Base-by-base conservation (phyloP, 139 green algal genomes). In the Astrephomene gubernaculifera region DNA sequence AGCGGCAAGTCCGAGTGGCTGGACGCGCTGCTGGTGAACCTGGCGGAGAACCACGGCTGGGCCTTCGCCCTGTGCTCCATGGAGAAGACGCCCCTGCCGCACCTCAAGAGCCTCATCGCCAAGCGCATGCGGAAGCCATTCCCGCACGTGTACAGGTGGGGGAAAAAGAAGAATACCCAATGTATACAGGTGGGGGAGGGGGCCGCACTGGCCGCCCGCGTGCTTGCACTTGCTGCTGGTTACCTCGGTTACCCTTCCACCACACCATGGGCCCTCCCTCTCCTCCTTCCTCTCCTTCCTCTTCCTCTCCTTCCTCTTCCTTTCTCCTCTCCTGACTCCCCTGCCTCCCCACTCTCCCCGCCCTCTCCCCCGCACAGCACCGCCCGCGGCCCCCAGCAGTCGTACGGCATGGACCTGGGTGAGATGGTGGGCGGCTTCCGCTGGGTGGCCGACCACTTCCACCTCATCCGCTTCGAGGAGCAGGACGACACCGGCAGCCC, bases 1-100 rank as follows among this genome's bases (percentile, higher is more conserved):
- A 95, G 89, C n/a, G 97, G 97, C 78, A 99, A 99, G 91, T 94
- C 83, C 70, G 97, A 99, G 87, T 99, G 95, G 95, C 91, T 99
- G n/a, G 97, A 99, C 83, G 96, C 97, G 33, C 91, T 99, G 71
- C 74, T 96, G 45, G 91, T 91, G 74, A 99, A 99, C 90, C 91
- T 99, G 60, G 89, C 94, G 2, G 74, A 92, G 31, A 54, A 89
- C 31, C 84, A 97, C 57, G 94, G 94, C 79, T 99, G 97, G 97
- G 91, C 80, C 61, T 97, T 99, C 83, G 96, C 94, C 4, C 71
- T 99, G 67, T 98, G 95, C 88, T 94, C 89, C 41, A 93, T 98
- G 90, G 96, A 98, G 93, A 98, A 98, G 87, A 90, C 89, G 75
- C 90, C 91, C 8, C 85, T 75, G 57, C 93, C 97, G 68, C 97